Conservation (phyloP, 768 basidiomycete genomes). For the Dioszegia hungarica region DNA sequence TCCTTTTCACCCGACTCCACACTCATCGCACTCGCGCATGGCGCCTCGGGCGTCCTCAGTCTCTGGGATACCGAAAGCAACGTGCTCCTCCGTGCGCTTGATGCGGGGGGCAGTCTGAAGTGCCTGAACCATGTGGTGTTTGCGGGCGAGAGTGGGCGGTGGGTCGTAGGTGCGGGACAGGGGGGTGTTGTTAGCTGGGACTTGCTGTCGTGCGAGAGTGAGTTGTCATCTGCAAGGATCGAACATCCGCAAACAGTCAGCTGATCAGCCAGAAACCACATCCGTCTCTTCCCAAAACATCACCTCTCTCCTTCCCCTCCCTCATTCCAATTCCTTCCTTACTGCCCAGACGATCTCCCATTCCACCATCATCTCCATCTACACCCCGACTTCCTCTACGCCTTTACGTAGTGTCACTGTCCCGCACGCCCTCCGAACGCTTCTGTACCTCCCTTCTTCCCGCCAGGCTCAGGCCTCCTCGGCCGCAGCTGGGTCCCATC, state of each 20-base stretch:
- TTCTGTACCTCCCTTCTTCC: not conserved
- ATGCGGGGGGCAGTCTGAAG: conserved; percentile 54
- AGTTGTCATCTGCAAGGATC: not conserved
- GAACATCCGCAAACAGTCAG: not conserved
- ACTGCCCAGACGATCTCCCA: not conserved
- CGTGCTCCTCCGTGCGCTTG: conserved; percentile 58
- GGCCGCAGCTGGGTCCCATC: no score
- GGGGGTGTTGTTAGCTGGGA: conserved; percentile 49
- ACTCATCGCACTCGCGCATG: conserved; percentile 69
- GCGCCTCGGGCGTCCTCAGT: conserved; percentile 56
- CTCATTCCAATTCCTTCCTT: not conserved
- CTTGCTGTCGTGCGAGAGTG: conserved; percentile 47
- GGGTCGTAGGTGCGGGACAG: conserved; percentile 55
- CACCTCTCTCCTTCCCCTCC: not conserved
- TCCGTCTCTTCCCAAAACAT: not conserved
- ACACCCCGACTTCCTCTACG: conserved; percentile 3
- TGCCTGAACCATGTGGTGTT: conserved; percentile 56
- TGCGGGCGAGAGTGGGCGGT: conserved; percentile 66
- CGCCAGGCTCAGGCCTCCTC: no score
- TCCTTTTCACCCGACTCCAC: conserved; percentile 85
- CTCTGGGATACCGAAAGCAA: conserved; percentile 70
- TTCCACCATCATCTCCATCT: conserved; percentile 1
- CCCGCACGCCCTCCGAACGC: not conserved
- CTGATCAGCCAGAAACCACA: conserved; percentile 12
- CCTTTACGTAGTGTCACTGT: not conserved